Evolutionary conservation across 2,329 filamentous ascomycete genomes (phyloP).

Genomic region (Aspergillus tubingensis): DNA sequence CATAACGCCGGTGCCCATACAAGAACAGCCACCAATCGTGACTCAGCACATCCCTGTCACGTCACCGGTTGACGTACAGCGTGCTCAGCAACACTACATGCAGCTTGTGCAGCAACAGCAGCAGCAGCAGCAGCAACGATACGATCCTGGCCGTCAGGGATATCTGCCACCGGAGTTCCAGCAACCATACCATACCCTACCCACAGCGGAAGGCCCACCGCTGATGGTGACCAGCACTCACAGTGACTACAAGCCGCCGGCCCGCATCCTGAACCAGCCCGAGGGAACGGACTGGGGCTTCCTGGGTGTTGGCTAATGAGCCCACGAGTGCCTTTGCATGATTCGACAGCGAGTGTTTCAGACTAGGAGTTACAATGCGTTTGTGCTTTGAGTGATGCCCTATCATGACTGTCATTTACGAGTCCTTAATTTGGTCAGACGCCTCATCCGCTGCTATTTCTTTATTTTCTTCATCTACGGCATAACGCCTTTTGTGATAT

Average conservation of each 20-base stretch:
- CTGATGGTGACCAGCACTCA: slow-evolving; percentile 38
- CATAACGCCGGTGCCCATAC: slow-evolving; percentile 34
- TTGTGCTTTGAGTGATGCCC: background rate
- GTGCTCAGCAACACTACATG: slow-evolving; percentile 35
- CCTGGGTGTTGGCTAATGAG: slow-evolving; percentile 38
- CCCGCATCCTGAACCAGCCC: slow-evolving; percentile 39
- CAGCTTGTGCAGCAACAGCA: slow-evolving; percentile 39
- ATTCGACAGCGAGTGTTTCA: background rate
- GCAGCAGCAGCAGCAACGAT: slow-evolving; percentile 30
- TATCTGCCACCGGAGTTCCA: slow-evolving; percentile 37
- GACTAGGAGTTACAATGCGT: background rate
- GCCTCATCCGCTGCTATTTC: background rate
- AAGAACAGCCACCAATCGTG: slow-evolving; percentile 33
- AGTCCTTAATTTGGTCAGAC: background rate
- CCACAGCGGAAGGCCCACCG: slow-evolving; percentile 32
- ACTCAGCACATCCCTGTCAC: slow-evolving; percentile 34
- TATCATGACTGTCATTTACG: slow-evolving; percentile 11
- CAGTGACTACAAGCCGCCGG: slow-evolving; percentile 34
- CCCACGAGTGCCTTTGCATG: background rate
- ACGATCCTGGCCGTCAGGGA: slow-evolving; percentile 31
- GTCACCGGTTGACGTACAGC: slow-evolving; percentile 31
- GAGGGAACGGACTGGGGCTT: slow-evolving; percentile 45
- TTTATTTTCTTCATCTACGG: slow-evolving; percentile 2
- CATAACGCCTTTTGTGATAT: slow-evolving; percentile 2
- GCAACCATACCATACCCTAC: slow-evolving; percentile 30